Base-by-base conservation (phyloP, 2,329 filamentous ascomycete genomes). In the Alternaria tenuissima region DNA sequence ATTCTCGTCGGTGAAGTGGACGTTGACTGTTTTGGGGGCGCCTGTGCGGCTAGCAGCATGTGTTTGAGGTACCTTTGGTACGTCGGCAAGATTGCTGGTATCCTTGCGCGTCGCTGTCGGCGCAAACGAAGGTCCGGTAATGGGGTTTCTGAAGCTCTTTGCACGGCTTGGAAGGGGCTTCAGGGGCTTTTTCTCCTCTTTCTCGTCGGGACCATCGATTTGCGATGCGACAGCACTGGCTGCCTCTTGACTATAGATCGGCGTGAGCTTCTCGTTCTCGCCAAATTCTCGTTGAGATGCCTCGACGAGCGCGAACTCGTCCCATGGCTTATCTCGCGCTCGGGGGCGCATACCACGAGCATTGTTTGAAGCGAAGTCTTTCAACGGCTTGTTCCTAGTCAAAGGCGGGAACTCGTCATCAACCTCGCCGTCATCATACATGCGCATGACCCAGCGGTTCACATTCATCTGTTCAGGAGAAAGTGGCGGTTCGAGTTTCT, bases 351-450 rank as follows among this genome's bases (percentile, higher is more conserved):
- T 85, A 28, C 85, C 89, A 55, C 88, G 85, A 73, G 92, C 93
- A 74, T 94, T 94, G 62, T 90, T 91, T 7, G 86, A 88, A 0
- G 91, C 92, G 69, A 94, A 95, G 20, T 92, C 88, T 6, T 86
- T 87, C n/a, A 95, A 83, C 2, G 89, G 86, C 69, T 90, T 91
- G 22, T 87, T 92, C 36, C 92, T 85, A 59, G 91, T 89, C 41
- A 95, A 83, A 0, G 92, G 89, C 32, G 91, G 91, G 65, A 95
- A 95, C 72, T 95, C 92, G 65, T 93, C 91, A 67, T 96, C 92
- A 1, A 94, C 89, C 72, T 95, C 92, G 49, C 91, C 92, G 57
- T 92, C 91, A 73, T 95, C 88, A 8, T 94, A 91, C 88, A 96
- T 93, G 41, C 91, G 86, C 57, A 96, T 80, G 24, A 89, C 92